These are phyloP conservation scores for Bertia moriformis DNA, from an alignment of 2,329 filamentous ascomycete genomes.

Conservation along the genomic window DNA sequence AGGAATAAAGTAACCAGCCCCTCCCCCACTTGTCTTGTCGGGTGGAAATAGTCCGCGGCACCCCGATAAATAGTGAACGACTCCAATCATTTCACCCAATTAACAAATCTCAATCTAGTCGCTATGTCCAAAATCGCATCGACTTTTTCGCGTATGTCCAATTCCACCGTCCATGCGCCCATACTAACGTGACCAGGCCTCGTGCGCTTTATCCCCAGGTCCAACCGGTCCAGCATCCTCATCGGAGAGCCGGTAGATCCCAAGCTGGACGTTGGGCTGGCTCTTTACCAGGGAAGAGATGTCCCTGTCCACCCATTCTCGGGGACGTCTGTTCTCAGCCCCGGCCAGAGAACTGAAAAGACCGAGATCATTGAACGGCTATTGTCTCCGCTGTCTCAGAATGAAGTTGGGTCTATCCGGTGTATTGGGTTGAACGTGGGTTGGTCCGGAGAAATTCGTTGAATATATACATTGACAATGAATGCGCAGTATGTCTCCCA, in stretches of 20 bases:
- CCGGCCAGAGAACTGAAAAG: constrained; percentile 33
- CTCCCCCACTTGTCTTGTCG: too few relatives aligned
- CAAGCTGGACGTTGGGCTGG: constrained; percentile 38
- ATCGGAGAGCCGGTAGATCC: constrained; percentile 39
- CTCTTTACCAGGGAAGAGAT: constrained; percentile 37
- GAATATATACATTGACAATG: constrained; percentile 4
- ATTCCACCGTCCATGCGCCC: background rate
- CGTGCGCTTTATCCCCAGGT: constrained; percentile 41
- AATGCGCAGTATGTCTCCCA: constrained; percentile 25
- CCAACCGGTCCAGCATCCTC: constrained; percentile 28
- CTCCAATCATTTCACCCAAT: too few relatives aligned
- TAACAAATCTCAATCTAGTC: too few relatives aligned
- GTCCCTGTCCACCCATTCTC: constrained; percentile 41
- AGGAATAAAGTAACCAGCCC: too few relatives aligned
- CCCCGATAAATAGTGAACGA: too few relatives aligned
- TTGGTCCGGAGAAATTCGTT: too few relatives aligned
- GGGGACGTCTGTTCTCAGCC: constrained; percentile 38
- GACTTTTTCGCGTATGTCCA: constrained; percentile 1
- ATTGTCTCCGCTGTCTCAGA: constrained; percentile 30
- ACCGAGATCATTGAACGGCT: constrained; percentile 28
- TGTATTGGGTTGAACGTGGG: constrained; percentile 41
- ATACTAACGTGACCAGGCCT: constrained; percentile 25
- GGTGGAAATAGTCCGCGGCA: too few relatives aligned
- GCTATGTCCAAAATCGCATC: background rate
- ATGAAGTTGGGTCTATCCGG: constrained; percentile 38